Evolutionary conservation across 2,329 filamentous ascomycete species (phyloP).

Genomic region (Penicillium sp.): DNA sequence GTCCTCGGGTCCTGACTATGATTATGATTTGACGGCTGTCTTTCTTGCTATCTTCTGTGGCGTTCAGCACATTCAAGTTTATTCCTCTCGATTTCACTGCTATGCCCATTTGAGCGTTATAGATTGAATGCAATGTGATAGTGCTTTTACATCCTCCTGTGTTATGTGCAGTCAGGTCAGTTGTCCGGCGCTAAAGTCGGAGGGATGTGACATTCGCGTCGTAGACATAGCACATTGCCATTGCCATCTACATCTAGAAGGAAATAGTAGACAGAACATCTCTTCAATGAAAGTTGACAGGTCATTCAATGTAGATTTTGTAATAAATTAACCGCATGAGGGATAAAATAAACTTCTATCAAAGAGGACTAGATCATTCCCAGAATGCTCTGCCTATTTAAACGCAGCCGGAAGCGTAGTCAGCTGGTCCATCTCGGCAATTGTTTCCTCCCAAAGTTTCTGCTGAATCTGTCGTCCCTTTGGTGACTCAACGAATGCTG

Average conservation of each 20-base stretch:
- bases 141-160: background rate
- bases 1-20: background rate
- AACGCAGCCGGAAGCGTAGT: slow-evolving; percentile 15
- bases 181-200: no score
- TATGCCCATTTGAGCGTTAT: background rate
- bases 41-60: background rate
- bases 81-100: background rate
- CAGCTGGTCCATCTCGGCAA: slow-evolving; percentile 20
- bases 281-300: no score
- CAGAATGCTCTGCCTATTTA: no score
- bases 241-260: no score
- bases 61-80: background rate
- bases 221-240: no score
- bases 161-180: no score
- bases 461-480: slow-evolving; percentile 24
- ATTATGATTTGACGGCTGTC: slow-evolving; percentile 1
- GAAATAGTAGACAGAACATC: no score
- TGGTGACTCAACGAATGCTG: slow-evolving; percentile 18
- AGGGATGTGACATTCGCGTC: no score
- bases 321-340: background rate
- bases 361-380: no score
- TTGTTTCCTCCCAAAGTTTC: slow-evolving; percentile 27
- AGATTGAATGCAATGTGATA: background rate
- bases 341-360: no score
- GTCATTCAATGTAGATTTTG: no score